These are phyloP conservation scores for Alternaria sp. DNA, from an alignment of 2,329 filamentous ascomycete genomes.

Conservation along the genomic window DNA sequence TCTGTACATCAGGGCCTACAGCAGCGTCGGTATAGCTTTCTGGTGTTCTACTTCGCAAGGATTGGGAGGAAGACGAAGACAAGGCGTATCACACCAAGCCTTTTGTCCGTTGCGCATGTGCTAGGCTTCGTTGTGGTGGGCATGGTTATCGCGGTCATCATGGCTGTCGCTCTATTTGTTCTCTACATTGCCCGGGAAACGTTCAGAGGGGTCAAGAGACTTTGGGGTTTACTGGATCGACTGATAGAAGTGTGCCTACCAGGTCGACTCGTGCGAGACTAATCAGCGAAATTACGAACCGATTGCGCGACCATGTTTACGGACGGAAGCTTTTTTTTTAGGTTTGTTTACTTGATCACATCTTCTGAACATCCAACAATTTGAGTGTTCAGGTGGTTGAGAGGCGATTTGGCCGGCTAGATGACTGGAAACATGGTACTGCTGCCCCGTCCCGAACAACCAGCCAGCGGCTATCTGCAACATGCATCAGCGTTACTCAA, in stretches of 20 bases:
- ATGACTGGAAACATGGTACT: slow-evolving; percentile 6
- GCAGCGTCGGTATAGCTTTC: slow-evolving; percentile 1
- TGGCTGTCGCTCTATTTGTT: background rate
- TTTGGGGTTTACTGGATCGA: background rate
- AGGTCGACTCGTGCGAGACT: background rate
- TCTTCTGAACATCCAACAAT: background rate
- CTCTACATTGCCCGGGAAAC: slow-evolving; percentile 1
- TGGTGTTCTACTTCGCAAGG: slow-evolving; percentile 14
- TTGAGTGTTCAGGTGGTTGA: background rate
- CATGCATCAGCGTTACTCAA: background rate
- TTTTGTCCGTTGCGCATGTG: slow-evolving; percentile 6
- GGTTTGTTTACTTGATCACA: background rate
- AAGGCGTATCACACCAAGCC: background rate
- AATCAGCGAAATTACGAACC: background rate
- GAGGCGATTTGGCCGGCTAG: slow-evolving; percentile 3
- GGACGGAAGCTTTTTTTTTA: background rate
- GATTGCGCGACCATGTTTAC: background rate
- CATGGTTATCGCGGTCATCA: background rate
- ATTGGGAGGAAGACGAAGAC: background rate
- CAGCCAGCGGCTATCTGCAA: slow-evolving; percentile 1
- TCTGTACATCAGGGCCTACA: background rate
- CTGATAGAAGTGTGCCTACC: background rate
- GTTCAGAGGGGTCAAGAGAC: background rate
- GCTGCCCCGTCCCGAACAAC: background rate
- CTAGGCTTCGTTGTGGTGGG: slow-evolving; percentile 6